A percentile compares a stretch with the other conserved stretches of the same genome.
These are phyloP conservation scores for Cordyceps militaris DNA, from an alignment of 2,329 filamentous ascomycete genomes.

Conservation along the genomic window DNA sequence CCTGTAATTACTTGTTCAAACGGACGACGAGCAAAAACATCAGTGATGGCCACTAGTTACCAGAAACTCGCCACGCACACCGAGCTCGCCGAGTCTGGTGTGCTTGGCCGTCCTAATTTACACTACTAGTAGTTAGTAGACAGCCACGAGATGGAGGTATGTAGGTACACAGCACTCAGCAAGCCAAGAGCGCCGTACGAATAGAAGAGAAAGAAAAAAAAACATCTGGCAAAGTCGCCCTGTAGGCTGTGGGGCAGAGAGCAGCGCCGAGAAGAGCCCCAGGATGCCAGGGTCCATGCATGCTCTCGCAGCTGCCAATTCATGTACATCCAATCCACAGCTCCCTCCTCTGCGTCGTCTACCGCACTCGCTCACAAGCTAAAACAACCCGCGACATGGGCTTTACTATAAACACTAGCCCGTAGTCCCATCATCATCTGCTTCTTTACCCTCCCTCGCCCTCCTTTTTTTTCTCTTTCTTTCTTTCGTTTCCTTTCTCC, in stretches of 20 bases:
- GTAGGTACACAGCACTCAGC: not conserved
- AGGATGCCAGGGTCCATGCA: slow-evolving; percentile 7
- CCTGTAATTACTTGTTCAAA: too few species aligned
- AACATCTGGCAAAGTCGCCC: not conserved
- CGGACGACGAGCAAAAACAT: too few species aligned
- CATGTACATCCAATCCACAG: not conserved
- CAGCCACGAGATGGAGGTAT: not conserved
- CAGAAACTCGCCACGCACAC: not conserved
- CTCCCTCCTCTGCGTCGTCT: not conserved
- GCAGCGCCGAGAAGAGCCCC: not conserved
- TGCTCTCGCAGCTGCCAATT: not conserved
- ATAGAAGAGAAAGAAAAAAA: not conserved
- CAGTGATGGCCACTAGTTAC: too few species aligned
- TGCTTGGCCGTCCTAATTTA: not conserved
- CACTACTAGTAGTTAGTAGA: slow-evolving; percentile 2
- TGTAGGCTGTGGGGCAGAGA: not conserved
- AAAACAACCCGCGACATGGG: slow-evolving; percentile 1
- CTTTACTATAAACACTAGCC: slow-evolving; percentile 4
- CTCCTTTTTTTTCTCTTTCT: not conserved
- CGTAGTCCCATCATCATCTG: slow-evolving; percentile 5
- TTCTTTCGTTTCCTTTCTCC: not conserved
- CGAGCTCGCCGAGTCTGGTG: not conserved
- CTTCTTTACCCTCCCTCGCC: not conserved
- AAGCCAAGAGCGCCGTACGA: not conserved
- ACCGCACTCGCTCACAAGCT: slow-evolving; percentile 1